A percentile compares a stretch with the other conserved stretches of the same genome.
Conservation (phyloP, 306 rosid genomes). For the Rubus parviflorus region DNA sequence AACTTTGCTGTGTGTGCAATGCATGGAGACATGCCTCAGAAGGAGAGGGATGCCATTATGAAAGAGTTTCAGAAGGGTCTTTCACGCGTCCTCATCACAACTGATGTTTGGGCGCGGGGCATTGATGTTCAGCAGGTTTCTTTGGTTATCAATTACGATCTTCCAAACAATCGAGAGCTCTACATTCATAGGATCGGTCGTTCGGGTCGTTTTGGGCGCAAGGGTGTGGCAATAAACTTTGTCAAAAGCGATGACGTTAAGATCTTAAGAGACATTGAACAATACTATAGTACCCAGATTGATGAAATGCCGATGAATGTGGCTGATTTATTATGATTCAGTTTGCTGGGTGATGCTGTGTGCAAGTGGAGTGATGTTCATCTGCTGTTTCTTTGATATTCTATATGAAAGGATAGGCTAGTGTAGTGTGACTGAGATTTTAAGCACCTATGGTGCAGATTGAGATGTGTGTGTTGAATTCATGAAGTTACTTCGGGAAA, state of each 20-base stretch:
- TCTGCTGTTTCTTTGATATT: no score
- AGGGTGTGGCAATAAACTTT: constrained; percentile 98
- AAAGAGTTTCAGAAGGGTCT: constrained; percentile 79
- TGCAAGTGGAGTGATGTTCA: constrained; percentile 26
- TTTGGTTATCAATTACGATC: constrained; percentile 86
- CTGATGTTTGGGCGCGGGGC: constrained; percentile 99
- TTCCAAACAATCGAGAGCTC: constrained; percentile 95
- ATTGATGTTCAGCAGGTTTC: constrained; percentile 99
- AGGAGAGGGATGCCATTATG: constrained; percentile 93
- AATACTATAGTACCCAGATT: constrained; percentile 93
- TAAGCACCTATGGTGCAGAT: no score
- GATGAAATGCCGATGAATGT: constrained; percentile 99
- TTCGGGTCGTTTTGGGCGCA: constrained; percentile 97
- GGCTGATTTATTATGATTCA: constrained; percentile 69
- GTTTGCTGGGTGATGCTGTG: constrained; percentile 11
- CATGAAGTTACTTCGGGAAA: no score
- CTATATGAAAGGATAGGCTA: no score
- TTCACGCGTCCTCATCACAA: constrained; percentile 90
- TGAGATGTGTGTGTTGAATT: no score
- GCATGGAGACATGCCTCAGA: constrained; percentile 99
- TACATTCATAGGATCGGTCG: constrained; percentile 97
- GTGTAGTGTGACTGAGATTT: no score
- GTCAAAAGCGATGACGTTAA: constrained; percentile 90
- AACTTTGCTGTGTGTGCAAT: constrained; percentile 88
- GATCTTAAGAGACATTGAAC: constrained; percentile 91